Evolutionary conservation across 2,329 filamentous ascomycete species (phyloP), one percentile per base, ranked within the genome.

Genomic region (Coleophoma cylindrospora): DNA sequence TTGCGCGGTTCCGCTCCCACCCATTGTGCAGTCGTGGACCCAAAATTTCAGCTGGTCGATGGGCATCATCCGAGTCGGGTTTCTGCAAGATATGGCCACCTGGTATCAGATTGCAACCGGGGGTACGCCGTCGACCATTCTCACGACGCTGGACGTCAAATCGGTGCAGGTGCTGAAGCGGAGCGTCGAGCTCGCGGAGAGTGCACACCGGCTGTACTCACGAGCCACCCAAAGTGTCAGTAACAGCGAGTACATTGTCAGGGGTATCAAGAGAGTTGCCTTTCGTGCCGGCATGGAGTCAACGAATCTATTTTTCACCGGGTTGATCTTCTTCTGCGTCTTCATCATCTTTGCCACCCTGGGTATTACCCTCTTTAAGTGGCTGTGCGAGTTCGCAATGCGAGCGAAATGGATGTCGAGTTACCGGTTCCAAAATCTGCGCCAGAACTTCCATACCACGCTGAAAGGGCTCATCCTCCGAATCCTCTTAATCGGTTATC

Each of bases 1-100:
- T 69, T 88, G 85, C 48, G 81, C 86, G 17, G 86, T 96, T 14
- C 76, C 78, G 43, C 79, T 96, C 48, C 92, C 92, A 11, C 92
- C 92, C 0, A 88, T 96, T 54, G 92, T 95, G 48, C 80, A 88
- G 62, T 80, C 91, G 0, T 97, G 92, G 92, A 96, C 91, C 1
- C 91, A 96, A 71, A 92, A 96, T 71, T 96, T 97, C 73, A 88
- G 95, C 66, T 97, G 92, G 92, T 94, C 87, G 63, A 94, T 97
- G 89, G 92, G 92, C 60, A 91, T 97, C 61, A 95, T 97, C 62
- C 81, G 81, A 47, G 78, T 96, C 40, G 76, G 75, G 14, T 96
- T 95, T 67, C 80, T 96, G 72, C 90, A 97, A 72, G 76, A 76
- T 43, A 87, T 96, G 63, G 89, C 89, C 54, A 95, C 91, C 34